Evolutionary conservation across 2,329 filamentous ascomycete species (phyloP).

Genomic region (Pseudogymnoascus sp.): DNA sequence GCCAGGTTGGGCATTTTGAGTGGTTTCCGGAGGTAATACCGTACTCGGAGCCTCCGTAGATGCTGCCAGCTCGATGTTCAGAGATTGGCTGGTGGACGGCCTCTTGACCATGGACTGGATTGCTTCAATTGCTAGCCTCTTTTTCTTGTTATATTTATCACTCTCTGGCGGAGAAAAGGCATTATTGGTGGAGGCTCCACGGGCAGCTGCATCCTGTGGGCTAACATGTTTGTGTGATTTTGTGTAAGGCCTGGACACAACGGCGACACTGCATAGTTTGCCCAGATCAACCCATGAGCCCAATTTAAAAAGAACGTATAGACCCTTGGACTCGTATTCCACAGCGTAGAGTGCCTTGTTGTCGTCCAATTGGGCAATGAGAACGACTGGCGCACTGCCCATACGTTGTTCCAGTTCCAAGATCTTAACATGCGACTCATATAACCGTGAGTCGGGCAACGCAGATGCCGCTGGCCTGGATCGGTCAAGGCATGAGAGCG

Average conservation of each 20-base stretch:
- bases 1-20: background rate
- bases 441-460: slow-evolving; percentile 45
- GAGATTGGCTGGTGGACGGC: slow-evolving; percentile 17
- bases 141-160: slow-evolving; percentile 36
- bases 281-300: slow-evolving; percentile 56
- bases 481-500: slow-evolving; percentile 52
- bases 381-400: slow-evolving; percentile 43
- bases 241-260: slow-evolving; percentile 33
- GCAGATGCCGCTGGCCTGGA: slow-evolving; percentile 36
- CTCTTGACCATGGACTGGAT: slow-evolving; percentile 52
- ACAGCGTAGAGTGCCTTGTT: slow-evolving; percentile 49
- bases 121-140: slow-evolving; percentile 52
- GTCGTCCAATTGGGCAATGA: slow-evolving; percentile 52
- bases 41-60: background rate
- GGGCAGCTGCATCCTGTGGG: slow-evolving; percentile 11
- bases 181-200: slow-evolving; percentile 6
- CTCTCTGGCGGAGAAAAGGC: slow-evolving; percentile 11
- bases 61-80: background rate
- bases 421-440: slow-evolving; percentile 53
- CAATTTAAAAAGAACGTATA: slow-evolving; percentile 62
- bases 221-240: slow-evolving; percentile 25
- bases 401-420: slow-evolving; percentile 56
- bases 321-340: slow-evolving; percentile 52
- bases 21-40: background rate
- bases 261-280: slow-evolving; percentile 42